Conservation (phyloP, 257 asterid species). For the Coffea eugenioides region DNA sequence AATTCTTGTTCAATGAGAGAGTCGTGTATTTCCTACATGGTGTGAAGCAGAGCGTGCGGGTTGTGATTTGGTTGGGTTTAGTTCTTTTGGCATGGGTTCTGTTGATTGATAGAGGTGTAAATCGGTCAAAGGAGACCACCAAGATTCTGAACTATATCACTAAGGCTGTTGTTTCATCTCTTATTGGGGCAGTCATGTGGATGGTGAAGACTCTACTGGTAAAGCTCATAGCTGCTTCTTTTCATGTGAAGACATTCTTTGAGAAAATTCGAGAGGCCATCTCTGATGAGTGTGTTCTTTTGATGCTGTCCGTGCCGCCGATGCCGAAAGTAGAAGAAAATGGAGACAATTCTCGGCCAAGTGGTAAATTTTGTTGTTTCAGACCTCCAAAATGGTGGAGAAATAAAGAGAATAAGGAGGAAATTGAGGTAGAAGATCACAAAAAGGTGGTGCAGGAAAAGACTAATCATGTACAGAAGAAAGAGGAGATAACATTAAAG, state of each 20-base stretch:
- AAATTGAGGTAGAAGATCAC: neutral
- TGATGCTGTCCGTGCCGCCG: constrained; percentile 41
- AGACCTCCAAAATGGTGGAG: constrained; percentile 1
- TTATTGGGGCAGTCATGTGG: constrained; percentile 72
- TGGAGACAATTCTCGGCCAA: neutral
- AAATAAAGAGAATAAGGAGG: neutral
- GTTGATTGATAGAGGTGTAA: constrained; percentile 12
- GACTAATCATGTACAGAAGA: neutral
- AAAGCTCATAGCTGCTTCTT: constrained; percentile 60
- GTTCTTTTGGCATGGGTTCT: constrained; percentile 24
- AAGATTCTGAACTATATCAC: constrained; percentile 16
- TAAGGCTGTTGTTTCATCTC: constrained; percentile 32
- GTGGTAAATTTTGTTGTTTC: neutral
- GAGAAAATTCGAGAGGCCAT: constrained; percentile 77
- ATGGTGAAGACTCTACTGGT: constrained; percentile 58
- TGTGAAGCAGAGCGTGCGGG: constrained; percentile 24
- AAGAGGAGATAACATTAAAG: constrained; percentile 5
- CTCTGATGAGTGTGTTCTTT: constrained; percentile 75
- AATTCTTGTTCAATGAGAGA: constrained; percentile 25
- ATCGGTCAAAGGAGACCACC: constrained; percentile 1
- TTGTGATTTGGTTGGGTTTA: constrained; percentile 28
- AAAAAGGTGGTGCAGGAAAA: neutral
- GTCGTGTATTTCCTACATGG: constrained; percentile 30
- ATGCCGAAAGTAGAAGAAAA: neutral
- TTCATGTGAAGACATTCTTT: constrained; percentile 65